Base-by-base conservation (phyloP, 1,139 yeast species). In the Suhomyces atakaporum region DNA sequence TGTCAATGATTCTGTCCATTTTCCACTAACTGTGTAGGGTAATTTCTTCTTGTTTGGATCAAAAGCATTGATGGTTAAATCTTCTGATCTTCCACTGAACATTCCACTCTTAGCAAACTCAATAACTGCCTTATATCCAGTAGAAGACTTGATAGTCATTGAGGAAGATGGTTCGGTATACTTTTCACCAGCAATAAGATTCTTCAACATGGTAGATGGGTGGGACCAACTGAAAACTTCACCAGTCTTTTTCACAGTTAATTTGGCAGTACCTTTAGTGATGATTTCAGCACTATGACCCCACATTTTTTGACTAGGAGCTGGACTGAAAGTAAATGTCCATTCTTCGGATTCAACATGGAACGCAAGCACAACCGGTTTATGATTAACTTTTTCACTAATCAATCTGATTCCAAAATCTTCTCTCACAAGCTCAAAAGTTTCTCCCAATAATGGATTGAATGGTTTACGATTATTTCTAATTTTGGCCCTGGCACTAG, bases 301-400 rank as follows among this genome's bases (percentile, higher is more conserved):
- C 95, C 97, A 92, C 52, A 87, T 88, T 58, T 88, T 89, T 52
- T 90, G 97, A 20, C 79, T 75, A 0, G 98, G 97, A 21, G 81
- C 72, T 2, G 94, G 80, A 9, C 85, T 75, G 56, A 81, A 87
- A 30, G 75, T 73, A 33, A 88, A 66, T n/a, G 77, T 77, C 97
- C 98, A 92, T 20, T 73, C 63, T 8, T 65, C 61, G 14, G 87
- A 71, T 43, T 90, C 96, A 5, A 80, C 88, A 54, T 78, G 82
- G 26, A 83, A 70, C 1, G 96, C 96, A 66, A 87, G 79, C 1
- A 87, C 77, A 14, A 84, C 87, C 2, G 97, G 96, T 36, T 85
- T 75, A 53, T 89, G 96, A 31, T 76, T 61, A 11, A 88, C 94
- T 56, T 89, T 88, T 57, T 89, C 96, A 20, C 85, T 73, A 7